A percentile compares a stretch with the other conserved stretches of the same genome.
phyloP scores from a whole-genome alignment of 495 filamentous ascomycete genomes.

The Hypoxylon rickii region DNA sequence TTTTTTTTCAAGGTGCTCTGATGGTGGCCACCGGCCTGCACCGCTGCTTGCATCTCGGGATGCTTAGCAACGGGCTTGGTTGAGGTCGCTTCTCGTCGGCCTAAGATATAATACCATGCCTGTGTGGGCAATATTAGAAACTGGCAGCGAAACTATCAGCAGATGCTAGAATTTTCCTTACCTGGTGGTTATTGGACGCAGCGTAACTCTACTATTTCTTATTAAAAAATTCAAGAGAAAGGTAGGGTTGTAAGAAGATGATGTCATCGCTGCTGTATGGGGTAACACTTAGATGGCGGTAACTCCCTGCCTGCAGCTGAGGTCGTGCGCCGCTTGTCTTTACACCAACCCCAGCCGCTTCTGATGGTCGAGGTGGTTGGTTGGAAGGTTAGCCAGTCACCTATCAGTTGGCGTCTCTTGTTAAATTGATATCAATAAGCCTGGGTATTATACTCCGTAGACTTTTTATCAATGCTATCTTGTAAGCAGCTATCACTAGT shows the following conservation, averaged over 20 bases:
- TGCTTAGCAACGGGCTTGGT: slow-evolving; percentile 4
- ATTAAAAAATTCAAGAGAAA: neutral
- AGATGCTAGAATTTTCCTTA: slow-evolving; percentile 30
- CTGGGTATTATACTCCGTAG: too few relatives aligned
- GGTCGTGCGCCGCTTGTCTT: slow-evolving; percentile 21
- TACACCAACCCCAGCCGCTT: slow-evolving; percentile 2
- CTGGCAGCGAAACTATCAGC: slow-evolving; percentile 6
- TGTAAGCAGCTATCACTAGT: too few relatives aligned
- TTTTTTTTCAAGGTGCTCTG: slow-evolving; percentile 7
- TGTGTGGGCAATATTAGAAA: too few relatives aligned
- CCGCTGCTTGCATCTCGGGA: neutral
- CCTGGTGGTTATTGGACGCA: neutral
- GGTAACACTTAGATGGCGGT: slow-evolving; percentile 8
- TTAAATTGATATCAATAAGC: too few relatives aligned
- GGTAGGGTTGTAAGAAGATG: slow-evolving; percentile 15
- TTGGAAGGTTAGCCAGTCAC: neutral
- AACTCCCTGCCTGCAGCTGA: slow-evolving; percentile 14
- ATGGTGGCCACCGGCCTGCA: slow-evolving; percentile 1
- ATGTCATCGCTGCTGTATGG: slow-evolving; percentile 27
- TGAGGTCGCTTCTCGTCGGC: slow-evolving; percentile 26
- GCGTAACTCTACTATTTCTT: neutral
- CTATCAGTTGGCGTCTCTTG: neutral
- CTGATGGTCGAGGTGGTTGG: slow-evolving; percentile 6
- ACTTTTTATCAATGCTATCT: too few relatives aligned
- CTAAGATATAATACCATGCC: too few relatives aligned